These are phyloP conservation scores for Boletus patriciae DNA, from an alignment of 768 basidiomycete genomes.

Conservation along the genomic window DNA sequence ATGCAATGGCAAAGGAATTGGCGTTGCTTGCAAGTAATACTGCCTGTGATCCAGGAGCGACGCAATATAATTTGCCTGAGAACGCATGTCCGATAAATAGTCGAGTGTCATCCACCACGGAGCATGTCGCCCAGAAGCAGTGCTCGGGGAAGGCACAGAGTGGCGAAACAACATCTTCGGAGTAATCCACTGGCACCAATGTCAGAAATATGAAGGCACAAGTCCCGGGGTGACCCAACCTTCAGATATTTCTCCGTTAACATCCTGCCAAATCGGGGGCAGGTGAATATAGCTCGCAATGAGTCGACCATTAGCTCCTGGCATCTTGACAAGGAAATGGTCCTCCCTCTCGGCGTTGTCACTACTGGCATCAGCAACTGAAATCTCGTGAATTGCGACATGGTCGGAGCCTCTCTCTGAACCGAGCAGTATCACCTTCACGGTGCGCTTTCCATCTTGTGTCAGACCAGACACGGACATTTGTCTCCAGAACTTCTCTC, in stretches of 20 bases:
- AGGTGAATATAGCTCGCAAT: conserved; percentile 25
- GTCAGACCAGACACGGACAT: conserved; percentile 20
- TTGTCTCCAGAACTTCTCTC: conserved; percentile 30
- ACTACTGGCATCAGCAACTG: not conserved
- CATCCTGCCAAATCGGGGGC: conserved; percentile 42
- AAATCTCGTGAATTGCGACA: conserved; percentile 30
- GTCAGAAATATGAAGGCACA: conserved; percentile 12
- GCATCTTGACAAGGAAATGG: conserved; percentile 26
- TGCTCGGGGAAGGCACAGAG: conserved; percentile 55
- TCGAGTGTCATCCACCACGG: conserved; percentile 10
- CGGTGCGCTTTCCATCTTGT: not conserved
- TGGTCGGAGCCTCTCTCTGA: conserved; percentile 36
- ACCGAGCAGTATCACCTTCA: conserved; percentile 42
- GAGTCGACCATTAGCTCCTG: conserved; percentile 49
- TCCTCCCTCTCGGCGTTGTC: conserved; percentile 3
- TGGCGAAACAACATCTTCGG: conserved; percentile 21
- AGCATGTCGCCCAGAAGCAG: conserved; percentile 48
- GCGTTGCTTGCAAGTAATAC: conserved; percentile 48
- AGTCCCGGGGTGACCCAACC: conserved; percentile 32
- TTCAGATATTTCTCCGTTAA: conserved; percentile 48
- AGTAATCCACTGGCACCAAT: conserved; percentile 12
- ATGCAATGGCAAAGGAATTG: conserved; percentile 72
- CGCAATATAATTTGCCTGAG: conserved; percentile 63
- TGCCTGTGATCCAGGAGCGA: conserved; percentile 32
- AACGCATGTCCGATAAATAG: conserved; percentile 65